Conservation (phyloP, 805 yeast species). For the Maudiozyma pseudohumilis region DNA sequence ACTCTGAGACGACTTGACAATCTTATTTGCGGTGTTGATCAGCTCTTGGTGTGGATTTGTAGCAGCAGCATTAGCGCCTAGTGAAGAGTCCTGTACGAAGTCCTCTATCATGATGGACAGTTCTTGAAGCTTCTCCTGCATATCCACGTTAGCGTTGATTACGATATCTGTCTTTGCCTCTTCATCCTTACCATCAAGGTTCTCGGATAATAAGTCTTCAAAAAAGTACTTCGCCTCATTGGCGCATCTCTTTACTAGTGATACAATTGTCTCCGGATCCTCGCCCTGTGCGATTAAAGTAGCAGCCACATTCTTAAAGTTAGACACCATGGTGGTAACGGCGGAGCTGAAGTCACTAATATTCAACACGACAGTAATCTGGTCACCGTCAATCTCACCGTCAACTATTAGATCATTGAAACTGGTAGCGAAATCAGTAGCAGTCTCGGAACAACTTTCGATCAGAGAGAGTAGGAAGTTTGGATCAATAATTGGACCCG, state of each 20-base stretch:
- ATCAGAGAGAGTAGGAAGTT: slow-evolving; percentile 37
- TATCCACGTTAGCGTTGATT: slow-evolving; percentile 61
- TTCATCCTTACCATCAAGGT: slow-evolving; percentile 49
- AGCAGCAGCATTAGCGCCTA: slow-evolving; percentile 30
- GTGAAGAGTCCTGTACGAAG: slow-evolving; percentile 23
- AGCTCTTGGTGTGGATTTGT: slow-evolving; percentile 66
- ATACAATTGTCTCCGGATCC: slow-evolving; percentile 6
- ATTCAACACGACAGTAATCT: slow-evolving; percentile 28
- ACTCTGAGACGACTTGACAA: slow-evolving; percentile 53
- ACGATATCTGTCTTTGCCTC: slow-evolving; percentile 62
- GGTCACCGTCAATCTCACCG: slow-evolving; percentile 53
- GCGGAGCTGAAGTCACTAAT: slow-evolving; percentile 37
- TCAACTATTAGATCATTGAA: slow-evolving; percentile 49
- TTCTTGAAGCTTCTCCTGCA: slow-evolving; percentile 60
- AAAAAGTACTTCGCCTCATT: slow-evolving; percentile 53
- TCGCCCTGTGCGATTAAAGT: slow-evolving; percentile 4
- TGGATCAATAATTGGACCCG: slow-evolving; percentile 7
- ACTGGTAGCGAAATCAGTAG: slow-evolving; percentile 67
- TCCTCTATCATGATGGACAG: slow-evolving; percentile 47
- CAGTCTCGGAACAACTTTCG: slow-evolving; percentile 59
- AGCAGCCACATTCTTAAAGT: slow-evolving; percentile 20
- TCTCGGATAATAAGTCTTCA: slow-evolving; percentile 44
- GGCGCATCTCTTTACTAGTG: slow-evolving; percentile 39
- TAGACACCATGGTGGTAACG: slow-evolving; percentile 33
- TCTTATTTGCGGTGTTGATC: slow-evolving; percentile 60